Evolutionary conservation across 768 basidiomycete species (phyloP).

Genomic region (Botryobasidium botryosum): DNA sequence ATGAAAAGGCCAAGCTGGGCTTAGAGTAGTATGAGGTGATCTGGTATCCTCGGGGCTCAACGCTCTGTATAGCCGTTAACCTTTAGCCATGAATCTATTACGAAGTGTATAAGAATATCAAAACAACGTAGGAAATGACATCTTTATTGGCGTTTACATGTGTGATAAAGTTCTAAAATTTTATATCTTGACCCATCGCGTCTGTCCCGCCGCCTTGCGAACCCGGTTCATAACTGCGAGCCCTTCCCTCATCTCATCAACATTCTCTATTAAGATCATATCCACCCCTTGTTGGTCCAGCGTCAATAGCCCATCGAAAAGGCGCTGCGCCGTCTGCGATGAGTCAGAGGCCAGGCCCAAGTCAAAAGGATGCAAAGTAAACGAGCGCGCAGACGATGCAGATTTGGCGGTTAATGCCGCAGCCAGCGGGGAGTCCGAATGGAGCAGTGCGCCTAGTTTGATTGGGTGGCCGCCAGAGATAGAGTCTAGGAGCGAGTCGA

Average conservation of each 20-base stretch:
- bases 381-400: constrained; percentile 14
- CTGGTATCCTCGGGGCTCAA: too few relatives aligned
- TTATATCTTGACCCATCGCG: constrained; percentile 18
- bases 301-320: constrained; percentile 77
- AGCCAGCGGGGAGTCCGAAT: constrained; percentile 35
- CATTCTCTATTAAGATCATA: constrained; percentile 70
- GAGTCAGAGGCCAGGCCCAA: too few relatives aligned
- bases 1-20: constrained; percentile 3
- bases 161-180: too few relatives aligned
- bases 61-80: too few relatives aligned
- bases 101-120: too few relatives aligned
- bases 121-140: too few relatives aligned
- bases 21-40: too few relatives aligned
- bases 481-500: neutral
- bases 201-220: constrained; percentile 67
- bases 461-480: neutral
- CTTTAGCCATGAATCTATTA: too few relatives aligned
- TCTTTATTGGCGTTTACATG: too few relatives aligned
- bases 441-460: constrained; percentile 53
- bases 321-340: constrained; percentile 56
- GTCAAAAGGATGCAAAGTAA: neutral
- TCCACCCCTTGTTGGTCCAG: constrained; percentile 65
- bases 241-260: constrained; percentile 65
- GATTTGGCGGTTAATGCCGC: neutral
- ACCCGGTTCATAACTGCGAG: constrained; percentile 91